These are phyloP conservation scores for Fonsecaea erecta DNA, from an alignment of 2,329 filamentous ascomycete species.

Conservation along the genomic window DNA sequence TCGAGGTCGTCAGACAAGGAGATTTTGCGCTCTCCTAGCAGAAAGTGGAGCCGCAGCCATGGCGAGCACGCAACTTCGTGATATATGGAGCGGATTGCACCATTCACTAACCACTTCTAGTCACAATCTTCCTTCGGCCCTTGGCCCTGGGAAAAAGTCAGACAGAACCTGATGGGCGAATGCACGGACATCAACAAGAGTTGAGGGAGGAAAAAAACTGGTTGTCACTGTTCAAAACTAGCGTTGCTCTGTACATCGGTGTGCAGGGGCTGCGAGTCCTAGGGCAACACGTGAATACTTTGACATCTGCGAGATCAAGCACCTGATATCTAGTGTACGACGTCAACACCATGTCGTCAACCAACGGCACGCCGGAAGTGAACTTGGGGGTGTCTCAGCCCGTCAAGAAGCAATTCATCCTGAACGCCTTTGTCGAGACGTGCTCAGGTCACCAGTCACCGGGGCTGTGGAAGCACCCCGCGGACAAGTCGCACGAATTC, in stretches of 20 bases:
- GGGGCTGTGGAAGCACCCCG: slow-evolving; percentile 67
- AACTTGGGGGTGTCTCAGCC: not conserved
- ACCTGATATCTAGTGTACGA: not conserved
- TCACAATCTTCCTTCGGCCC: not conserved
- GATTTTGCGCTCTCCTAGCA: not conserved
- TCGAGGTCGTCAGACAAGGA: not conserved
- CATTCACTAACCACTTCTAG: slow-evolving; percentile 5
- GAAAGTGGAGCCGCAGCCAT: not conserved
- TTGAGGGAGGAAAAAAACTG: not conserved
- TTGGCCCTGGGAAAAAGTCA: not conserved
- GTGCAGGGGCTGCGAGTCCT: not conserved
- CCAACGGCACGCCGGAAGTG: slow-evolving; percentile 7
- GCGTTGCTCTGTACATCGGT: not conserved
- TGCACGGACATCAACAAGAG: slow-evolving; percentile 14
- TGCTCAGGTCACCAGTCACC: slow-evolving; percentile 60
- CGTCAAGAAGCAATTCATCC: slow-evolving; percentile 50
- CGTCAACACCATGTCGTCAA: not conserved
- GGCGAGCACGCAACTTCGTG: not conserved
- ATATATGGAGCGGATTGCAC: slow-evolving; percentile 19
- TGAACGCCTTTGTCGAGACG: slow-evolving; percentile 59
- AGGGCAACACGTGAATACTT: not conserved
- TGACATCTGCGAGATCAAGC: not conserved
- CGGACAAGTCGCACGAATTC: slow-evolving; percentile 66
- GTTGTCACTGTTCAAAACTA: not conserved
- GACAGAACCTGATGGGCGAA: not conserved